A percentile compares a stretch with the other conserved stretches of the same genome.
Evolutionary conservation across 441 rosid genomes (phyloP).

Genomic region (Pelargonium myrrhifolium): DNA sequence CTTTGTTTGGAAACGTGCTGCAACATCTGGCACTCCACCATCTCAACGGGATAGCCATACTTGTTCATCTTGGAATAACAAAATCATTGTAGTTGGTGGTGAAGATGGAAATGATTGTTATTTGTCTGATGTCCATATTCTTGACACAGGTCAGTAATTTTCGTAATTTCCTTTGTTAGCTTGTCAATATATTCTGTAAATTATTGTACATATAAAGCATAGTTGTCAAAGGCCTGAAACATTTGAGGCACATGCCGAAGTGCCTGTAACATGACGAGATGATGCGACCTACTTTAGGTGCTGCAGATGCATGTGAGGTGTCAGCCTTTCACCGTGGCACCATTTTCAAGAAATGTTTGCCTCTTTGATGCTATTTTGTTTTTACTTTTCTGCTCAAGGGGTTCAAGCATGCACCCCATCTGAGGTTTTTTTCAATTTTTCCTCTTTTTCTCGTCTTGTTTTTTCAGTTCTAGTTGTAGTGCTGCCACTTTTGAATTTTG

Average conservation of each 20-base stretch:
- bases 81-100: constrained; percentile 79
- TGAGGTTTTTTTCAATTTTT: background rate
- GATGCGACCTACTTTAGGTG: background rate
- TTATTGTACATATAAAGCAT: background rate
- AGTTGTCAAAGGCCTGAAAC: background rate
- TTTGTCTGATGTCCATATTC: constrained; percentile 85
- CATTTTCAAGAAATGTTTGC: background rate
- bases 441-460: no score
- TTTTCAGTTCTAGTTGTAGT: no score
- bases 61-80: constrained; percentile 91
- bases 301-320: background rate
- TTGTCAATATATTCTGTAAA: background rate
- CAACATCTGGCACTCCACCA: constrained; percentile 71
- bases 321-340: background rate
- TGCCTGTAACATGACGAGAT: background rate
- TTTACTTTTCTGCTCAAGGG: no score
- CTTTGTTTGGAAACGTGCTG: constrained; percentile 73
- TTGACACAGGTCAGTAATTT: constrained; percentile 67
- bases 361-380: background rate
- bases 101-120: constrained; percentile 90
- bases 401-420: background rate
- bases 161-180: background rate
- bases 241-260: background rate
- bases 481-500: no score
- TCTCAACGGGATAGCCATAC: constrained; percentile 92